A percentile compares a stretch with the other conserved stretches of the same genome.
Evolutionary conservation across 2,329 filamentous ascomycete species (phyloP).

Genomic region (Aquanectria penicillioides): DNA sequence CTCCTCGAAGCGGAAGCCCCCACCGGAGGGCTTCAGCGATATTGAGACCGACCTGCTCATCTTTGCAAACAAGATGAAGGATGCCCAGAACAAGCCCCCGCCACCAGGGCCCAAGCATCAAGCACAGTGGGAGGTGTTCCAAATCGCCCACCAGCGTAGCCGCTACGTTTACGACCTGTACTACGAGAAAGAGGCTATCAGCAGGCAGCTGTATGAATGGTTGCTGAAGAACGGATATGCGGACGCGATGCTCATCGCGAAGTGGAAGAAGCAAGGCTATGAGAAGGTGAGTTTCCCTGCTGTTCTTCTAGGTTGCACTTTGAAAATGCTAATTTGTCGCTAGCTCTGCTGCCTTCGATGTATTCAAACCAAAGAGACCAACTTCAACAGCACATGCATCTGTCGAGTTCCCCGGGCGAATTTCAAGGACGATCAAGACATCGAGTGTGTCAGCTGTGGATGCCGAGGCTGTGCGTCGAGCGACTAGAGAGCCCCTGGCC

Average conservation of each 20-base stretch:
- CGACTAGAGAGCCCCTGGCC: constrained; percentile 63
- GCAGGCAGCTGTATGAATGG: constrained; percentile 92
- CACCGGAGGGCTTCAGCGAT: constrained; percentile 86
- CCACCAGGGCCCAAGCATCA: constrained; percentile 86
- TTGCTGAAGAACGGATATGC: constrained; percentile 96
- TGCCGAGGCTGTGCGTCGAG: constrained; percentile 90
- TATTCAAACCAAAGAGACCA: constrained; percentile 99
- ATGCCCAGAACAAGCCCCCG: constrained; percentile 89
- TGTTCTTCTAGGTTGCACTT: not conserved
- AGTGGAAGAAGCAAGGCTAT: constrained; percentile 99
- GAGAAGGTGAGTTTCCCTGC: constrained; percentile 78
- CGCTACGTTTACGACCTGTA: constrained; percentile 98
- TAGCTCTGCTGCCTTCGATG: constrained; percentile 93
- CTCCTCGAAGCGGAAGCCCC: constrained; percentile 80
- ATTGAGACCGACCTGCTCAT: constrained; percentile 88
- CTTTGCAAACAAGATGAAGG: constrained; percentile 92
- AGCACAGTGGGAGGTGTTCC: constrained; percentile 96
- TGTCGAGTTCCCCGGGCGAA: constrained; percentile 92
- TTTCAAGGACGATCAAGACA: constrained; percentile 88
- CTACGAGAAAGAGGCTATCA: constrained; percentile 97
- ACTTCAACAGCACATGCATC: constrained; percentile 97
- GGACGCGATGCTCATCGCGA: constrained; percentile 94
- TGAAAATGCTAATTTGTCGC: constrained; percentile 35
- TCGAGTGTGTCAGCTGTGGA: constrained; percentile 95
- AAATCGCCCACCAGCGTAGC: constrained; percentile 91